Base-by-base conservation (phyloP, 805 yeast genomes). In the Komagataella pseudopastoris region DNA sequence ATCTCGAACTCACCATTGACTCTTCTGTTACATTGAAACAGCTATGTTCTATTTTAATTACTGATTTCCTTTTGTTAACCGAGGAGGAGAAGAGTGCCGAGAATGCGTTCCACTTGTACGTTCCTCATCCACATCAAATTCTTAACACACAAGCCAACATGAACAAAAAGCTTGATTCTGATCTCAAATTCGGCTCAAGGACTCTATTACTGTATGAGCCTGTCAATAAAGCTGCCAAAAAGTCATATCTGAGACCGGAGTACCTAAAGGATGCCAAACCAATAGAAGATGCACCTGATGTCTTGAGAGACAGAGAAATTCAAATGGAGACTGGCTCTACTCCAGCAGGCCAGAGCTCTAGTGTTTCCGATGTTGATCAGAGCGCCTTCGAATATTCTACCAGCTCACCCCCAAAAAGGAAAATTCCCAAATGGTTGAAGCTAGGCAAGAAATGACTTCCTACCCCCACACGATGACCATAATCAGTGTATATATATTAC, bases 1-100 rank as follows among this genome's bases (percentile, higher is more conserved):
- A 67, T 20, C 59, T 82, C 1, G 81, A 82, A 56, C 67, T 77
- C 16, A 69, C 65, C n/a, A 75, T 83, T 55, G 59, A 60, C 8
- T 71, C 78, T 6, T 56, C 58, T 0, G 78, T 78, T 49, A 71
- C 76, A 1, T 50, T 52, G 44, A 56, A 46, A 48, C 66, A 51
- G 54, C 63, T 52, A 49, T 58, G 59, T 43, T 49, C 55, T 3
- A 45, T 60, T 6, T 47, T 67, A 20, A 51, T 56, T 4, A 46
- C 51, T 6, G 53, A 60, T 12, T 64, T 72, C 4, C 59, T 61
- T 20, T 61, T 59, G n/a, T 14, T 20, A 10, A 45, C n/a, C 18
- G 30, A 45, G 30, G 47, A 45, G 4, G 39, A 30, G 5, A 30
- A 30, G 39, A 30, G 14, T 10, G 51, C 45, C 10, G 51, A 36